Base-by-base conservation (phyloP, 192 early-diverging fungal genomes). In the Entomortierella chlamydospora region DNA sequence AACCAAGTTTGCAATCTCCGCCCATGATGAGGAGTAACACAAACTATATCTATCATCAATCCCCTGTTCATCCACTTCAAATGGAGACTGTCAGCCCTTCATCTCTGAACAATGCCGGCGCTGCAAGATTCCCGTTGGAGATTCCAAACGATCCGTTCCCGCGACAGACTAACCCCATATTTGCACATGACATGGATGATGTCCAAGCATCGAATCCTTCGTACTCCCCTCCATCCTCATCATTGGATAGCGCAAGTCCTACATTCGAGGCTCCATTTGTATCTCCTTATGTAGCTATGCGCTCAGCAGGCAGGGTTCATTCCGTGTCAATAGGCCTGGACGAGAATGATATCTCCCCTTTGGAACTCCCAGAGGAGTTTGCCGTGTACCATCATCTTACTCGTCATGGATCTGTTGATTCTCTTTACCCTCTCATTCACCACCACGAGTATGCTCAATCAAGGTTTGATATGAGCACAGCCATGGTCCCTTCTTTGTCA, bases 111-210 rank as follows among this genome's bases (percentile, higher is more conserved):
- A 22, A 57, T 17, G 12, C 28, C 28, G 68, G 31, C 17, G 33
- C 70, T 2, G 20, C 34, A 30, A 33, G 37, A 20, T 29, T 65
- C 28, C 33, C 31, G 9, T 65, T 65, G 37, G 62, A 65, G 0
- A 28, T 61, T 18, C 58, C 43, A 3, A 70, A 47, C 10, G 57
- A 70, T 22, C 20, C 68, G 2, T 52, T 70, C 49, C 39, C 51
- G 34, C 33, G 45, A n/a, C 66, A 57, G 39, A 30, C 20, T n/a
- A 62, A 62, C 12, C 25, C 25, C 17, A 25, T 3, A 47, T 42
- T 33, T 59, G 25, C 57, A 13, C 72, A 74, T 49, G 72, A 74
- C 11, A 74, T 74, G 72, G 72, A 74, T 47, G 72, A 74, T 29
- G 31, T 57, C 42, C 64, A 74, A 30, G 50, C n/a, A 23, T 51